These are phyloP conservation scores for Phytophthora foliorum DNA, from an alignment of 352 stramenopile genomes.

Conservation along the genomic window DNA sequence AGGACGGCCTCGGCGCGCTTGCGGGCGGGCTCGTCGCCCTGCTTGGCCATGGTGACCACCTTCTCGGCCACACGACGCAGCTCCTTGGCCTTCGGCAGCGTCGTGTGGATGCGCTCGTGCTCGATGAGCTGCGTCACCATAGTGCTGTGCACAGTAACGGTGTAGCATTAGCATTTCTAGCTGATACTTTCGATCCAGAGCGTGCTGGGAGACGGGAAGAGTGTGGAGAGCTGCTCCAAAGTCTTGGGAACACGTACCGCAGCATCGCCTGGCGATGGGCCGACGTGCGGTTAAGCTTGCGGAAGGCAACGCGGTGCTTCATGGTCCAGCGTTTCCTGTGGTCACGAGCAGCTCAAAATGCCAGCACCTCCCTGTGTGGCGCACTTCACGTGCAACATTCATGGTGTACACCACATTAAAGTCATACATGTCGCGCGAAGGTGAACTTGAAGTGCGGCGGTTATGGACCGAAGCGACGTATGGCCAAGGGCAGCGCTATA, in stretches of 20 bases:
- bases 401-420: neutral
- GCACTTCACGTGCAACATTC: neutral
- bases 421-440: neutral
- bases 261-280: slow-evolving; percentile 97
- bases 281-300: slow-evolving; percentile 94
- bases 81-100: slow-evolving; percentile 97
- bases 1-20: slow-evolving; percentile 90
- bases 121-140: slow-evolving; percentile 98
- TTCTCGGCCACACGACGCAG: slow-evolving; percentile 94
- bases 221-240: neutral
- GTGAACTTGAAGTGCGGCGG: slow-evolving; percentile 24
- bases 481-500: neutral
- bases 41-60: slow-evolving; percentile 96
- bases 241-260: slow-evolving; percentile 62
- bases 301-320: slow-evolving; percentile 88
- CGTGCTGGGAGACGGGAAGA: neutral
- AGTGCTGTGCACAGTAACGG: slow-evolving; percentile 64
- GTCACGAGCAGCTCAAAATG: slow-evolving; percentile 29
- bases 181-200: slow-evolving; percentile 10
- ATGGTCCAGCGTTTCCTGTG: slow-evolving; percentile 50
- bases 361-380: neutral
- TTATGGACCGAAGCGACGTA: slow-evolving; percentile 40
- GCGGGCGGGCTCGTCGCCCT: slow-evolving; percentile 85
- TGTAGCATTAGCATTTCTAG: slow-evolving; percentile 3
- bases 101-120: slow-evolving; percentile 98